Evolutionary conservation across 2,329 filamentous ascomycete genomes (phyloP).

Genomic region (Diaporthe sp.): DNA sequence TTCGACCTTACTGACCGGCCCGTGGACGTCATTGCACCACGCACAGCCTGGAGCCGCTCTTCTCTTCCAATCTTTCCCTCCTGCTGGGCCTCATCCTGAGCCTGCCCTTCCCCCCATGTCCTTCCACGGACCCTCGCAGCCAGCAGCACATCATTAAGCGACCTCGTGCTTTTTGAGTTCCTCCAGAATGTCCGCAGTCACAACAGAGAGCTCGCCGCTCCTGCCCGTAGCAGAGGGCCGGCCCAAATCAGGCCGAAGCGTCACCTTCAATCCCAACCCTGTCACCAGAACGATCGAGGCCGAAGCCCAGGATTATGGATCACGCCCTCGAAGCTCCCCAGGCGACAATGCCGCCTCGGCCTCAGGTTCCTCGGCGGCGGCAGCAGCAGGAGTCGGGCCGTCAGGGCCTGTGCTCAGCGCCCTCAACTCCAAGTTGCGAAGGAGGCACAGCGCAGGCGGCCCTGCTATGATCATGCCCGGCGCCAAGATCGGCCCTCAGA

Average conservation of each 20-base stretch:
- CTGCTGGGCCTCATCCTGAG: constrained; percentile 27
- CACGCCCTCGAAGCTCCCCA: constrained; percentile 43
- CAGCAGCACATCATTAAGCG: constrained; percentile 25
- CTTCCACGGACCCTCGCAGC: not conserved
- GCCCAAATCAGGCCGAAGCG: constrained; percentile 69
- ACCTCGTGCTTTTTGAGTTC: not conserved
- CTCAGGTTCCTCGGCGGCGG: constrained; percentile 46
- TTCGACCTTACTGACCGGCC: constrained; percentile 19
- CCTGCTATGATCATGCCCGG: constrained; percentile 67
- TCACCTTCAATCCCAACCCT: constrained; percentile 83
- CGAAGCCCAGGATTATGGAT: constrained; percentile 50
- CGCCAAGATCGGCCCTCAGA: constrained; percentile 89
- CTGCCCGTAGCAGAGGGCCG: constrained; percentile 49
- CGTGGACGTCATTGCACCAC: constrained; percentile 28
- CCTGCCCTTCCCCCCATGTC: constrained; percentile 7
- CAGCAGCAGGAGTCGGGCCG: constrained; percentile 51
- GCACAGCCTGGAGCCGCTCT: not conserved
- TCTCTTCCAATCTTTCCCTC: constrained; percentile 1
- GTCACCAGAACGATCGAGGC: constrained; percentile 73
- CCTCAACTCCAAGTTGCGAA: constrained; percentile 87
- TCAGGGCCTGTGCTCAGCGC: constrained; percentile 76
- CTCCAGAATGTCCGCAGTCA: constrained; percentile 33
- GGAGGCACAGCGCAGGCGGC: constrained; percentile 86
- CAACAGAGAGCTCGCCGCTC: constrained; percentile 45
- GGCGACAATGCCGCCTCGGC: constrained; percentile 50